Conservation (phyloP, 2,329 filamentous ascomycete genomes). For the Trichoderma hamatum region DNA sequence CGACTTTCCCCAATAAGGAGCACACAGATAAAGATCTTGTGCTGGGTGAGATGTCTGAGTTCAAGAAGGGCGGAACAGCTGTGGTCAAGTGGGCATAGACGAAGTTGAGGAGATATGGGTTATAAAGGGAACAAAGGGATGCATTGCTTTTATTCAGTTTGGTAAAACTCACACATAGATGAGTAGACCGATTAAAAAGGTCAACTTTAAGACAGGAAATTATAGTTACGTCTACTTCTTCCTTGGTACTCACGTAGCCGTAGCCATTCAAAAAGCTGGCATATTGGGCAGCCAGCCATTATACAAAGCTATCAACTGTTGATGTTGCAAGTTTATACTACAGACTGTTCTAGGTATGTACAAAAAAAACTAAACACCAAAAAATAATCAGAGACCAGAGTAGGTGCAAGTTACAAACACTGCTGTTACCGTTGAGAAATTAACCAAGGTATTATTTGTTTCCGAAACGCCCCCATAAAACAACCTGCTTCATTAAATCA, state of each 20-base stretch:
- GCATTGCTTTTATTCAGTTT: background rate
- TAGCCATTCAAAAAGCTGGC: background rate
- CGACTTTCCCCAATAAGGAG: slow-evolving; percentile 82
- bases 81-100: slow-evolving; percentile 61
- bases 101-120: background rate
- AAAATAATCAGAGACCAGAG: background rate
- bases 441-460: slow-evolving; percentile 12
- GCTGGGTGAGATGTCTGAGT: slow-evolving; percentile 64
- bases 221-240: background rate
- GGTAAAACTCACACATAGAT: slow-evolving; percentile 21
- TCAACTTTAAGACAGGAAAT: slow-evolving; percentile 2
- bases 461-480: slow-evolving; percentile 13
- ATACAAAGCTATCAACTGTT: background rate
- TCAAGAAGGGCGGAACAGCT: slow-evolving; percentile 67
- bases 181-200: slow-evolving; percentile 8
- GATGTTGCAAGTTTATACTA: background rate
- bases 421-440: background rate
- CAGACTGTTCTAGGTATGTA: slow-evolving; percentile 9
- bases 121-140: background rate
- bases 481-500: slow-evolving; percentile 7
- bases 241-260: background rate
- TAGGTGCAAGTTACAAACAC: background rate
- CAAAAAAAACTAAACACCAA: background rate
- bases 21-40: slow-evolving; percentile 67
- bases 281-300: background rate